Conservation (phyloP, 2,329 filamentous ascomycete species). For the Fusarium acutatum region DNA sequence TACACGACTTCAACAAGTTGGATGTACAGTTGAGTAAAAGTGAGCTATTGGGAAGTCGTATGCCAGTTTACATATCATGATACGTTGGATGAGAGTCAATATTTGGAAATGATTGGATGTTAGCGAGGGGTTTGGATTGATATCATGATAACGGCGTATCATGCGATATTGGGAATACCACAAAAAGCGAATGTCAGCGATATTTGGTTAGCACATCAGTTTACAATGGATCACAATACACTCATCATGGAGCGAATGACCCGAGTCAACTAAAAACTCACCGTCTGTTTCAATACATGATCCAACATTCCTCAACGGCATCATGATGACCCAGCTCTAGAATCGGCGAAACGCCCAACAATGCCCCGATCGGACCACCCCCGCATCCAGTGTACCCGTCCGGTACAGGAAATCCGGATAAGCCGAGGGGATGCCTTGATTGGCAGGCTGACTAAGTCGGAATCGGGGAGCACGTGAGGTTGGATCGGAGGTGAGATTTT, state of each 20-base stretch:
- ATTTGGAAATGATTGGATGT: neutral
- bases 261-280: neutral
- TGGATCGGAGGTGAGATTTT: neutral
- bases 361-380: slow-evolving; percentile 4
- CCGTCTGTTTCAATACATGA: neutral
- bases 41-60: slow-evolving; percentile 61
- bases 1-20: slow-evolving; percentile 65
- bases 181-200: neutral
- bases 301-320: slow-evolving; percentile 23
- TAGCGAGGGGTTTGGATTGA: neutral
- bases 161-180: neutral
- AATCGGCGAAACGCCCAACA: neutral
- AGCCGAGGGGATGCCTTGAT: slow-evolving; percentile 13
- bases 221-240: neutral
- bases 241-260: neutral
- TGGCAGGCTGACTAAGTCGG: neutral
- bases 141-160: slow-evolving; percentile 16
- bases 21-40: slow-evolving; percentile 63
- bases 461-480: slow-evolving; percentile 14
- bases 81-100: neutral
- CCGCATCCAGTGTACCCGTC: neutral
- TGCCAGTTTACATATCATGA: slow-evolving; percentile 63
- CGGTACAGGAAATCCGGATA: slow-evolving; percentile 5
- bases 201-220: neutral
- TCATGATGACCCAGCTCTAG: neutral